Base-by-base conservation (phyloP, 257 asterid species). In the Solanum chiquidenum region DNA sequence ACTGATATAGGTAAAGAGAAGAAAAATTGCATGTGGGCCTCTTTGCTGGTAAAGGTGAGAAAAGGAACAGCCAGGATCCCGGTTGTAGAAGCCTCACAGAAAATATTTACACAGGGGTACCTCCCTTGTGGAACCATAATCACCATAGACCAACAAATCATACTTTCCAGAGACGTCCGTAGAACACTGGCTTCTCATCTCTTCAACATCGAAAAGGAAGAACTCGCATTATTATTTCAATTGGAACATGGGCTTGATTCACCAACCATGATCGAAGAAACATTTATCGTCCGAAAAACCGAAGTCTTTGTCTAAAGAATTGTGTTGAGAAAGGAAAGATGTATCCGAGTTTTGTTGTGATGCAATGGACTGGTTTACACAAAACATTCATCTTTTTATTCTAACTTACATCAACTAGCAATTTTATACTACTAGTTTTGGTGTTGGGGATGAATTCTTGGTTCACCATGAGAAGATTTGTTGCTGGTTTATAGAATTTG, bases 161-260 rank as follows among this genome's bases (percentile, higher is more conserved):
- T 80, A 89, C 55, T 93, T 91, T 49, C 87, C 92, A 75, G 94
- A 91, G 86, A 42, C 86, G 74, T 83, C 92, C 86, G 88, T 91
- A 40, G 93, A 75, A 49, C 89, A 93, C 91, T 91, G 94, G 86
- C 90, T 89, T 89, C 96, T 93, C 96, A 93, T 92, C 99, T 97
- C 89, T 38, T 8, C 44, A 38, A 38, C 79, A 94, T 52, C 64
- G 68, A 88, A 90, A 49, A 73, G 9, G 60, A 84, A 85, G 80
- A 83, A 49, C 60, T 49, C 6, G 60, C 21, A 49, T 49, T 14
- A 49, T 5, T 49, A 49, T 49, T 14, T 49, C 33, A 64, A 64
- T 58, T 58, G 10, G 25, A 58, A 58, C 66, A 58, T 20, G 25
- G 25, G 25, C 8, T 58, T 58, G 25, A 58, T 64, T 64, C 33